Evolutionary conservation across 345 rosid species (phyloP).

Genomic region (Corchorus capsularis): DNA sequence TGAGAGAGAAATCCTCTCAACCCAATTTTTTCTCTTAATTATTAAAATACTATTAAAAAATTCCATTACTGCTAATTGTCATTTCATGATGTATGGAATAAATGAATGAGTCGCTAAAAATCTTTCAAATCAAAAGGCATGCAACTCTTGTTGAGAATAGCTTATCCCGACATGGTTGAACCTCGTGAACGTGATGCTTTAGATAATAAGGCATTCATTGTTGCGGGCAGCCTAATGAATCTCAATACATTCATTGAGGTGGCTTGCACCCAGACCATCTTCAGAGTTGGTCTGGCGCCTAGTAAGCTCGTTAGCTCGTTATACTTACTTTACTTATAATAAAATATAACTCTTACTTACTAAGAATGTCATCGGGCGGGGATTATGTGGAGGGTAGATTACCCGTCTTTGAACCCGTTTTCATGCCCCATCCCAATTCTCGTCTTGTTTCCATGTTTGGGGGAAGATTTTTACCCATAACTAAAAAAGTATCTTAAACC

Average conservation of each 20-base stretch:
- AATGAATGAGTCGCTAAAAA: background rate
- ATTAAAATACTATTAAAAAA: background rate
- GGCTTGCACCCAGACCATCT: constrained; percentile 33
- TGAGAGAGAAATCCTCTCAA: background rate
- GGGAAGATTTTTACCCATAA: no score
- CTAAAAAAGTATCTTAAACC: no score
- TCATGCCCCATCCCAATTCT: no score
- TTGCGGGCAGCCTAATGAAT: constrained; percentile 17
- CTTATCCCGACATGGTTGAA: constrained; percentile 31
- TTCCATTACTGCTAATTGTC: background rate
- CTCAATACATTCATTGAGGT: constrained; percentile 30
- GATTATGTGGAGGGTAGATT: no score
- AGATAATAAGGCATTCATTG: constrained; percentile 25
- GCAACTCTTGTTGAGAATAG: constrained; percentile 18
- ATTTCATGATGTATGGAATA: background rate
- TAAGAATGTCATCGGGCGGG: no score
- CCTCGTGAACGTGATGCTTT: constrained; percentile 34
- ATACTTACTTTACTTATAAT: no score
- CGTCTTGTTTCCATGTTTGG: no score
- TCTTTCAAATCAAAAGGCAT: background rate
- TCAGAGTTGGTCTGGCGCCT: constrained; percentile 28
- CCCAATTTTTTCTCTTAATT: background rate
- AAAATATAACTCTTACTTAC: no score
- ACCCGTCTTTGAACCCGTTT: no score
- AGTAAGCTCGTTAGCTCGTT: background rate